Evolutionary conservation across 148 eudicot species (phyloP), one percentile per base, ranked within the genome.

Genomic region (Fallopia convolvulus): DNA sequence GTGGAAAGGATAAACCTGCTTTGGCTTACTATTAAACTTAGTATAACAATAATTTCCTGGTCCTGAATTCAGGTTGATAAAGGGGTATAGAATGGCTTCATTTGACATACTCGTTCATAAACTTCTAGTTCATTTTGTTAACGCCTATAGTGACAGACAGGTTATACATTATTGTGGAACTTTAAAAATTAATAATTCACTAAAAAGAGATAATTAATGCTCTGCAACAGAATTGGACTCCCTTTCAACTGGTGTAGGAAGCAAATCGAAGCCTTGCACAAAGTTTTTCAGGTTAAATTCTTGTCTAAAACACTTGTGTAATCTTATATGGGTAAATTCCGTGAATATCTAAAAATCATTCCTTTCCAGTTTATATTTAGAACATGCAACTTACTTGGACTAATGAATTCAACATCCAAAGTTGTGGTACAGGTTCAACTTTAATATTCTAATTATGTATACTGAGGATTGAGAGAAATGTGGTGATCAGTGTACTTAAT

Each of bases 231-330:
- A 93, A 86, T 87, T 77, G 91, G 98, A 91, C 84, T 83, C 88
- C 77, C 85, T 86, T 82, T 80, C 89, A 89, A 80, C 88, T 86
- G 98, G 98, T 93, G 86, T 93, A 91, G 97, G 98, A 88, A 93
- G 97, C 98, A 93, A 93, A 91, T 93, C 91, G 85, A 93, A 93
- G 98, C 97, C 98, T 81, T 93, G 98, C 98, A 93, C 98, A 89
- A 93, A 93, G 93, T 93, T 93, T 90, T 93, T 91, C 98, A 93
- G 98, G 98, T 93, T 90, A 87, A 79, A 87, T 87, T 93, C 89
- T 85, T 79, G 82, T 81, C 85, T 84, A 89, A 89, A 83, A 87
- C 83, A 82, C 84, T 79, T 90, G 70, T 55, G 76, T 63, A 77
- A 80, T 44, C 77, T 74, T 79, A 21, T 74, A 81, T 56, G 75